A percentile compares a stretch with the other conserved stretches of the same genome.
Evolutionary conservation across 768 basidiomycete species (phyloP).

Genomic region (Boletus pseudo-olivaceus): DNA sequence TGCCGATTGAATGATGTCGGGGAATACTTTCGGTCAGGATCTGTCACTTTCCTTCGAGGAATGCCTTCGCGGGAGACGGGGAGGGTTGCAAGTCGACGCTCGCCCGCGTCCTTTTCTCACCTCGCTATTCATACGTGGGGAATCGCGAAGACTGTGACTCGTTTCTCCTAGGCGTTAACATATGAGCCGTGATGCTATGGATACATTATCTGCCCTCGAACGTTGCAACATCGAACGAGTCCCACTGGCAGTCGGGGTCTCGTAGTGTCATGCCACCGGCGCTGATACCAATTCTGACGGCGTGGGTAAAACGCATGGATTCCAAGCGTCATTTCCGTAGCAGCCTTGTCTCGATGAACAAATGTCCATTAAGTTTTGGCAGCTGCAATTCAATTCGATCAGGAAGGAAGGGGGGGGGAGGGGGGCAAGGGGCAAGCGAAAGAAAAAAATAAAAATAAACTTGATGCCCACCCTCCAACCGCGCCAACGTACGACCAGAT

Average conservation of each 20-base stretch:
- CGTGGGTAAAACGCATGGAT: constrained; percentile 4
- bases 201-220: no score
- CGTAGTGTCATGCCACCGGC: no score
- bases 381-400: constrained; percentile 15
- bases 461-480: background rate
- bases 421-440: background rate
- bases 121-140: no score
- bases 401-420: background rate
- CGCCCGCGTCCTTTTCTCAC: no score
- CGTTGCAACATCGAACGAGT: no score
- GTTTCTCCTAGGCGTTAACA: no score
- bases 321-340: background rate
- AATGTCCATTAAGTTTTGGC: constrained; percentile 16
- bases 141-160: no score
- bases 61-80: constrained; percentile 18
- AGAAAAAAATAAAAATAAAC: background rate
- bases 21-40: background rate
- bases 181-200: no score
- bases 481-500: no score
- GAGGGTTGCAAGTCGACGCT: no score
- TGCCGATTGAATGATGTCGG: background rate
- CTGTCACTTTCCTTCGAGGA: background rate
- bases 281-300: no score
- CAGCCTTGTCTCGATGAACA: background rate
- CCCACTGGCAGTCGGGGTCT: no score